Evolutionary conservation across 805 yeast species (phyloP).

Genomic region (Teunomyces kruisii): DNA sequence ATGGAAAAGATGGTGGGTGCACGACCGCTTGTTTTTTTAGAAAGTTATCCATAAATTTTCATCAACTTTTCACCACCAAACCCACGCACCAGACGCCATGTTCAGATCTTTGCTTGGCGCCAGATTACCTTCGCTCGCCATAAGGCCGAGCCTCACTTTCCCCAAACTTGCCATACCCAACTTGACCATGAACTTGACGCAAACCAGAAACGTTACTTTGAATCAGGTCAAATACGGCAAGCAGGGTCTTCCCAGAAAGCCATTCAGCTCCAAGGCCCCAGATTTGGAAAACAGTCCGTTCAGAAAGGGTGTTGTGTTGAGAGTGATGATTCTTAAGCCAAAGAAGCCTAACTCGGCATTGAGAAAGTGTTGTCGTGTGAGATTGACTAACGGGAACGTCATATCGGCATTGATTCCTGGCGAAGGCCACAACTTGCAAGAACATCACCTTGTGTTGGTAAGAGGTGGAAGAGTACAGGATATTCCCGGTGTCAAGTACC

Average conservation of each 20-base stretch:
- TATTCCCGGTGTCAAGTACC: conserved; percentile 97
- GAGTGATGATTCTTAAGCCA: conserved; percentile 94
- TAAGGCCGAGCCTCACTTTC: neutral
- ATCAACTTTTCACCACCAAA: neutral
- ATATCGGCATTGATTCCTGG: conserved; percentile 96
- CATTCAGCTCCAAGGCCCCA: conserved; percentile 63
- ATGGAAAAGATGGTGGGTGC: neutral
- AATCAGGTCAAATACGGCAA: conserved; percentile 75
- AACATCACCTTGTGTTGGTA: conserved; percentile 91
- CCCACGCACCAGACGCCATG: conserved; percentile 11
- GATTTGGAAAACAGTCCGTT: conserved; percentile 83
- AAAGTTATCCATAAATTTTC: neutral
- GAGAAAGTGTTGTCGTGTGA: conserved; percentile 93
- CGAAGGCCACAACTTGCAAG: conserved; percentile 97
- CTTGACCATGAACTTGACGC: conserved; percentile 15
- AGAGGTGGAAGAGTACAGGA: conserved; percentile 99
- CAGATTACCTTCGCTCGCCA: conserved; percentile 1
- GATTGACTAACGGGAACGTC: conserved; percentile 85
- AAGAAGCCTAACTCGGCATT: conserved; percentile 98
- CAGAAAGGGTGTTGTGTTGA: conserved; percentile 86
- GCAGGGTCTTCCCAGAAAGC: conserved; percentile 48
- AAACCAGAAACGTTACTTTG: conserved; percentile 63
- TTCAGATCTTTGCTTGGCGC: conserved; percentile 17
- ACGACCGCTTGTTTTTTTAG: neutral
- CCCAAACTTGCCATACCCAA: conserved; percentile 1